Evolutionary conservation across 306 rosid species (phyloP), one percentile per base, ranked within the genome.

Genomic region (Lithocarpus polystachyus): DNA sequence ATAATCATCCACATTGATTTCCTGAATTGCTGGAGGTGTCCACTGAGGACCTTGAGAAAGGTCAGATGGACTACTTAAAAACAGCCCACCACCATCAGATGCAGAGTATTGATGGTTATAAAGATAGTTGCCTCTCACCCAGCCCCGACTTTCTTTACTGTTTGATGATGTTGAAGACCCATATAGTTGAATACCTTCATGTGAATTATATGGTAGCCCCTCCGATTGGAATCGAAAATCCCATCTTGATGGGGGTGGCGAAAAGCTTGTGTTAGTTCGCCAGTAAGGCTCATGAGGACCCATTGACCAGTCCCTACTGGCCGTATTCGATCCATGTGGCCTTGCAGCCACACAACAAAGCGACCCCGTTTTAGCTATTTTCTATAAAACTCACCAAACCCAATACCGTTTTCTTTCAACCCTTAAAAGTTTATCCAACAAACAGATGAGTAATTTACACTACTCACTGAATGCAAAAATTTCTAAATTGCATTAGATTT

Each of bases 281-380:
- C 99, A 95, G 77, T 89, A 93, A 23, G 98, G 97, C 80, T 95
- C 98, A 5, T 87, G 87, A 20, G 98, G 92, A 71, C 90, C 99
- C 85, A 93, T 29, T 9, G 99, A 93, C 97, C 99, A 95, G 68
- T 93, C 98, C 93, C 93, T 77, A 84, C 92, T 91, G 83, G 88
- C 89, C 4, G 99, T 85, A 84, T 83, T 90, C 24, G 97, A 90
- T 79, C 93, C 98, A 90, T 93, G 99, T 89, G 98, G 97, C 97
- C 99, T 91, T 75, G 99, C 87, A 87, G 98, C 98, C 97, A 95
- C 98, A 91, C 97, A 95, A 90, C 98, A 95, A 81, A 95, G 97
- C 11, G 98, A 93, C 92, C 99, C 99, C 99, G 94, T 93, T 84
- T 93, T 89, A 86, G 93, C 94, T 90, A 93, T 93, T 84, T 71